A percentile compares a stretch with the other conserved stretches of the same genome.
Conservation (phyloP, 441 rosid species). For the Viola pubescens region DNA sequence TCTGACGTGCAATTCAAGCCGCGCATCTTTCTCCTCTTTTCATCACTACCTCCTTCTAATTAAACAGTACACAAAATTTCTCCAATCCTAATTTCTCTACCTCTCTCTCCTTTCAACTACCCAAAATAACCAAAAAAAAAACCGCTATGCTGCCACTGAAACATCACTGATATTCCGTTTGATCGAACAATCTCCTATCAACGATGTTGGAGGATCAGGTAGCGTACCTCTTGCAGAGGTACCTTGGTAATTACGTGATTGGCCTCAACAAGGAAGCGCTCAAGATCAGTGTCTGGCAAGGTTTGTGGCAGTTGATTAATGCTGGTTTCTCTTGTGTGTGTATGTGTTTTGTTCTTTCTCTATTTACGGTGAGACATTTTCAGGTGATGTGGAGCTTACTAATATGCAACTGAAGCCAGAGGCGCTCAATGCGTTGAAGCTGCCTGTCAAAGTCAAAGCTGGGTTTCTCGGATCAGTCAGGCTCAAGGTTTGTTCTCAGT, state of each 20-base stretch:
- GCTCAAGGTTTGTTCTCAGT: conserved; percentile 53
- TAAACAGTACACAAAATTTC: neutral
- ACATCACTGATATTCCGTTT: too few species aligned
- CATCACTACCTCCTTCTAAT: neutral
- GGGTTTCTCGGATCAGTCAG: conserved; percentile 99
- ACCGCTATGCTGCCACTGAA: too few species aligned
- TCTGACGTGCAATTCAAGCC: neutral
- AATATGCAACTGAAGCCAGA: conserved; percentile 99
- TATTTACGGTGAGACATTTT: neutral
- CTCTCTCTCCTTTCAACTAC: too few species aligned
- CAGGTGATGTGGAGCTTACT: conserved; percentile 93
- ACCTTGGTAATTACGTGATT: conserved; percentile 79
- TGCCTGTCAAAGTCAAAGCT: conserved; percentile 96
- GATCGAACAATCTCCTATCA: too few species aligned
- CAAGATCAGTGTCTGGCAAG: conserved; percentile 95
- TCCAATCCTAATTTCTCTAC: neutral
- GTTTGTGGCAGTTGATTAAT: conserved; percentile 25
- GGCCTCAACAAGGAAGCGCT: conserved; percentile 93
- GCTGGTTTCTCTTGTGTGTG: neutral
- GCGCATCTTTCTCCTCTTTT: neutral
- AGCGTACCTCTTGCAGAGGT: conserved; percentile 74
- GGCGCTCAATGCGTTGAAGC: conserved; percentile 90
- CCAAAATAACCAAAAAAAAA: neutral
- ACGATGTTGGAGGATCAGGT: conserved; percentile 99
- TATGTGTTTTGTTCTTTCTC: neutral